Base-by-base conservation (phyloP, 148 eudicot species). In the Persicaria tinctoria region DNA sequence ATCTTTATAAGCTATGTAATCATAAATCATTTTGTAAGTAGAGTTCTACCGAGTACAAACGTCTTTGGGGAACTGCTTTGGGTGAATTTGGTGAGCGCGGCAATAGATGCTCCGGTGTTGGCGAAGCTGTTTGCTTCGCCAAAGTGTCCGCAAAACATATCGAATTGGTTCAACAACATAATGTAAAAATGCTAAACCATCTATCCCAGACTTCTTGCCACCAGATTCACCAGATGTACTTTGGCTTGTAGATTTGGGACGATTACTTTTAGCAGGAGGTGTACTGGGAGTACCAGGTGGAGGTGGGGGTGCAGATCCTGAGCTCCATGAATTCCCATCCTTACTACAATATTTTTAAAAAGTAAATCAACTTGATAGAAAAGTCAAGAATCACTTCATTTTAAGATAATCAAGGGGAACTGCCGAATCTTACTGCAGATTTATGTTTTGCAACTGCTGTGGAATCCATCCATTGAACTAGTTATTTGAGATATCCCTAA, bases 281-380 rank as follows among this genome's bases (percentile, higher is more conserved):
- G 44, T 47, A 16, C 53, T 53, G 5, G 74, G 74, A 6, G 86
- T 86, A 75, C 98, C 92, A 66, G 98, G 93, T 75, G 98, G 97
- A 79, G 98, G 88, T 18, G 98, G 98, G 72, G 98, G 98, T 66
- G 98, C 89, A 59, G 92, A 82, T 68, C 98, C 97, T 20, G 92
- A 79, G 85, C 72, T 92, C 85, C 88, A 90, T 51, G 86, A 81
- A 82, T 95, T 95, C 41, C 98, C 98, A 68, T 74, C 86, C 75
- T 78, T 84, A 69, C 98, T 95, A 86, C 75, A 4, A 76, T 27
- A 49, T 8, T 8, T 62, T 62, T 8, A 48, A 73, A n/a, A 68
- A 76, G 13, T 27, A 74, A 51, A n/a, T 7, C 17, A 46, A 76
- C 63, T 44, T 79, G 68, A 75, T 18, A 62, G 64, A 63, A 73